Percentiles rank a stretch among this genome's conserved stretches.
Evolutionary conservation across 352 stramenopile genomes (phyloP).

Genomic region (Pilasporangium apinafurcum): DNA sequence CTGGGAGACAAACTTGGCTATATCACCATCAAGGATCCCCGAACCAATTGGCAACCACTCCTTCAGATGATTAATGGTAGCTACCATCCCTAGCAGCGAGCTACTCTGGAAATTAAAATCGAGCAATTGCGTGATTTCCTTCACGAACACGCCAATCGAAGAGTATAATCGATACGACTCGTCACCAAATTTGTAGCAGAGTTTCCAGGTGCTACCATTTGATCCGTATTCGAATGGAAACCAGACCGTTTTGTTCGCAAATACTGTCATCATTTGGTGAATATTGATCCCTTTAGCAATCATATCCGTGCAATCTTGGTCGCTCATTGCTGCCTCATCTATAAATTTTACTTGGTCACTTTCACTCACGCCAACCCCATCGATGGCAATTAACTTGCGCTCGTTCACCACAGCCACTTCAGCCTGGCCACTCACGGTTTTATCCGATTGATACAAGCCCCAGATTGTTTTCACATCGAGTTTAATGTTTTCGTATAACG

Average conservation of each 20-base stretch:
- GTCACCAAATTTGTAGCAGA: constrained; percentile 66
- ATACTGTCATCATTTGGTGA: constrained; percentile 22
- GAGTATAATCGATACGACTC: constrained; percentile 45
- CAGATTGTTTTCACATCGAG: constrained; percentile 67
- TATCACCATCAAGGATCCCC: constrained; percentile 33
- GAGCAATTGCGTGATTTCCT: constrained; percentile 35
- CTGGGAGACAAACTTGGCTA: constrained; percentile 43
- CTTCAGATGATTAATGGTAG: constrained; percentile 40
- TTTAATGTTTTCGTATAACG: constrained; percentile 42
- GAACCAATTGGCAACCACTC: constrained; percentile 40
- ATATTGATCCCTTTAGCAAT: constrained; percentile 31
- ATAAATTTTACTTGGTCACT: constrained; percentile 59
- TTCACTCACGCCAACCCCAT: constrained; percentile 40
- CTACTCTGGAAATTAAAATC: constrained; percentile 28
- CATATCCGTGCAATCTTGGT: constrained; percentile 28
- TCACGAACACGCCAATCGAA: constrained; percentile 32
- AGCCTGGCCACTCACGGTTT: constrained; percentile 10
- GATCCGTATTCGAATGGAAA: constrained; percentile 53
- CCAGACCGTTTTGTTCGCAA: constrained; percentile 32
- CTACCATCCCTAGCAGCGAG: constrained; percentile 19
- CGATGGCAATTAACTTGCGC: constrained; percentile 42
- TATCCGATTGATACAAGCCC: constrained; percentile 17
- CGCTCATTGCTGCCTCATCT: constrained; percentile 1
- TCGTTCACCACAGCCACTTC: constrained; percentile 53
- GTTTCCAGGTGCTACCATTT: constrained; percentile 26